phyloP scores from a whole-genome alignment of 352 stramenopile species.

The Pythium sp. region DNA sequence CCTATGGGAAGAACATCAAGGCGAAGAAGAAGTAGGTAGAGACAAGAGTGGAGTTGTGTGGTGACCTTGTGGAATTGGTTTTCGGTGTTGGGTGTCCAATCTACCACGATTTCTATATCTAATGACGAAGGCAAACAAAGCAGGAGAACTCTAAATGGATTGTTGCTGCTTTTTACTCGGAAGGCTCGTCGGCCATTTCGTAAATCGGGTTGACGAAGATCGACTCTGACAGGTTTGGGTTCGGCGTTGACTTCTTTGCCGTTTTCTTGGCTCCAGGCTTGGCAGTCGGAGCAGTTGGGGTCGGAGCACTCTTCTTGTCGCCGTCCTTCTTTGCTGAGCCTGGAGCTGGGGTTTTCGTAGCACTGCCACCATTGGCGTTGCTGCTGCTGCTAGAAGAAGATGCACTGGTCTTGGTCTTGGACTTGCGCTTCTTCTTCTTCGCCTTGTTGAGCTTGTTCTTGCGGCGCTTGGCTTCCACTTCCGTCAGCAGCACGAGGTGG shows the following conservation, averaged over 20 bases:
- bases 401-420: constrained; percentile 23
- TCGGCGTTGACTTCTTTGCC: constrained; percentile 22
- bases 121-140: background rate
- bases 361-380: background rate
- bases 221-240: constrained; percentile 20
- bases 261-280: constrained; percentile 22
- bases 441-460: constrained; percentile 59
- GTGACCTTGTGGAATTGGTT: background rate
- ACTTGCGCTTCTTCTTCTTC: constrained; percentile 60
- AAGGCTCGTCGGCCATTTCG: constrained; percentile 19
- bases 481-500: constrained; percentile 45
- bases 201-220: constrained; percentile 23
- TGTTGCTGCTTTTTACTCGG: constrained; percentile 8
- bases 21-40: constrained; percentile 66
- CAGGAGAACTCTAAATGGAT: constrained; percentile 2
- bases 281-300: background rate
- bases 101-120: background rate
- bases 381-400: background rate
- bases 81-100: background rate
- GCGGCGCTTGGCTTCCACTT: constrained; percentile 48
- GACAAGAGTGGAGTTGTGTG: background rate
- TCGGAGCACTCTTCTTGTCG: background rate
- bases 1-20: constrained; percentile 81
- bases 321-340: background rate
- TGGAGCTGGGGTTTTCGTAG: background rate